A percentile compares a stretch with the other conserved stretches of the same genome.
Evolutionary conservation across 495 filamentous ascomycete genomes (phyloP).

Genomic region (Pyrenopolyporus hunteri): DNA sequence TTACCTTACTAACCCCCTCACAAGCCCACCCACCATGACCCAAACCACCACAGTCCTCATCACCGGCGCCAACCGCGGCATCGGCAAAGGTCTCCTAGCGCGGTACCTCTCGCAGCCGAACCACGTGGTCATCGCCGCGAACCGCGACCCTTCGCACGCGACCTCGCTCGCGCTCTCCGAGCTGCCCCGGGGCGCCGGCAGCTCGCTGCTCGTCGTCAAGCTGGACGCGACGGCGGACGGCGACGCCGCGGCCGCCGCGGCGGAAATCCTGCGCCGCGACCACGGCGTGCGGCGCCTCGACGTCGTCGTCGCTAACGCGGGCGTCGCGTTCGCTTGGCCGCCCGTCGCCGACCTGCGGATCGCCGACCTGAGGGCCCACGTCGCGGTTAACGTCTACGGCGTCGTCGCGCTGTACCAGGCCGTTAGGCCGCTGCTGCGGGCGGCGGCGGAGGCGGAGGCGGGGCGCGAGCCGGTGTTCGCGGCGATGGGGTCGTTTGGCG

Average conservation of each 20-base stretch:
- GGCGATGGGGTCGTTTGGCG: conserved; percentile 44
- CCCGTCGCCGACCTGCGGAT: conserved; percentile 16
- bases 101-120: conserved; percentile 40
- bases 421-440: conserved; percentile 32
- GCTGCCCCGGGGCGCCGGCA: conserved; percentile 29
- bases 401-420: conserved; percentile 36
- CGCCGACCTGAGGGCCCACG: conserved; percentile 23
- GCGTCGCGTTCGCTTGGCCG: conserved; percentile 24
- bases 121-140: conserved; percentile 45
- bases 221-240: conserved; percentile 23
- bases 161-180: conserved; percentile 22
- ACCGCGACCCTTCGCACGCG: conserved; percentile 39
- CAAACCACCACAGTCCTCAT: conserved; percentile 40
- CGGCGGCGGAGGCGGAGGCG: conserved; percentile 15
- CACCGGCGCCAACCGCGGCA: conserved; percentile 43
- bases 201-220: conserved; percentile 27
- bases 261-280: conserved; percentile 8
- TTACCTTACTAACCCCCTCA: too few relatives aligned
- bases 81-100: conserved; percentile 39
- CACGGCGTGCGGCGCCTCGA: conserved; percentile 31
- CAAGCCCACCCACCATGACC: conserved; percentile 25
- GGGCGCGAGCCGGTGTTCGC: conserved; percentile 45
- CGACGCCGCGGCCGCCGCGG: conserved; percentile 23
- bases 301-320: conserved; percentile 39
- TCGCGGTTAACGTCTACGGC: conserved; percentile 26